Percentiles rank a stretch among this genome's conserved stretches.
phyloP scores from a whole-genome alignment of 305 asterid species.

The Solanum hybrid region DNA sequence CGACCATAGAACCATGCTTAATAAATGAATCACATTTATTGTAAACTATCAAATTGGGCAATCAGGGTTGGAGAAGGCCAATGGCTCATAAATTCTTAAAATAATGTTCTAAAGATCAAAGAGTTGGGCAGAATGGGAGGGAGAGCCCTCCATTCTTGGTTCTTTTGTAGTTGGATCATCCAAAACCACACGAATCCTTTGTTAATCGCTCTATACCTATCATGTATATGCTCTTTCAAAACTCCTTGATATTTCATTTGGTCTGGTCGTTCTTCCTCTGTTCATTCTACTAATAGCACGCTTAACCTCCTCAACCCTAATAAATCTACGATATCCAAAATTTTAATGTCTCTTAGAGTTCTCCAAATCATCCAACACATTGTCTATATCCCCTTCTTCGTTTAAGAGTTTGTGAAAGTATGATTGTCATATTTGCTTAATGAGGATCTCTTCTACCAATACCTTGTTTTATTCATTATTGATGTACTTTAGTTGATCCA shows the following conservation, averaged over 20 bases:
- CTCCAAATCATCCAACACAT: not conserved
- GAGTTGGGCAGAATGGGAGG: not conserved
- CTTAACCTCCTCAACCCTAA: not conserved
- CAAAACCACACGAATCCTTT: not conserved
- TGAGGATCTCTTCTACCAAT: not conserved
- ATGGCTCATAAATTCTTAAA: not conserved
- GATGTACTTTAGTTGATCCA: not conserved
- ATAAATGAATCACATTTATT: no score
- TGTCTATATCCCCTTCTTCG: not conserved
- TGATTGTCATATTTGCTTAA: not conserved
- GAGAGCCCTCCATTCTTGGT: not conserved
- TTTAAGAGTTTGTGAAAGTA: not conserved
- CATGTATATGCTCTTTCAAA: not conserved
- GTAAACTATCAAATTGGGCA: not conserved
- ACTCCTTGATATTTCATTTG: not conserved
- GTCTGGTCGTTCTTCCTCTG: not conserved
- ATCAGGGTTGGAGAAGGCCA: not conserved
- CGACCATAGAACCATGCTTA: no score
- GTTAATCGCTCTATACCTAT: not conserved
- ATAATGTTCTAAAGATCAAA: no score
- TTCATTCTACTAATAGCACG: not conserved
- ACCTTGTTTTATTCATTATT: not conserved
- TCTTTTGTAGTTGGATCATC: not conserved
- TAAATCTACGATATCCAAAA: no score
- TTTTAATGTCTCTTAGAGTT: not conserved